A percentile compares a stretch with the other conserved stretches of the same genome.
These are phyloP conservation scores for Fusarium sp. DNA, from an alignment of 2,329 filamentous ascomycete genomes.

Conservation along the genomic window DNA sequence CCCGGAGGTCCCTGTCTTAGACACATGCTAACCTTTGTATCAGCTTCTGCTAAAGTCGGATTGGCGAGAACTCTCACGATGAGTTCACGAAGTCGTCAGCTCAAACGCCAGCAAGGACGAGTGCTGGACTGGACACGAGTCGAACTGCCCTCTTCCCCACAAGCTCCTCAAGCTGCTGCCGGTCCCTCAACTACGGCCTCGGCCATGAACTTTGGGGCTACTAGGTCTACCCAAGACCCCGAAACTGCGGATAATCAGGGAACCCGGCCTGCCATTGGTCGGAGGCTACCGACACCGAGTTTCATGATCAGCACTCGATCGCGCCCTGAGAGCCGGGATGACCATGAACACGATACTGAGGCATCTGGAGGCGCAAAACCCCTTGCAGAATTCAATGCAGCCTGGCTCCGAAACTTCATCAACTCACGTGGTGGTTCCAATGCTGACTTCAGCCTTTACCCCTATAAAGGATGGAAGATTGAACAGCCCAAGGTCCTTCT, in stretches of 20 bases:
- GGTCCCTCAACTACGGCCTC: background rate
- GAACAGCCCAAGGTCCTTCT: constrained; percentile 55
- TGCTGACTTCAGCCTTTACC: constrained; percentile 26
- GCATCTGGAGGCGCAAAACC: background rate
- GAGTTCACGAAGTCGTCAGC: background rate
- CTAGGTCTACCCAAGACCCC: background rate
- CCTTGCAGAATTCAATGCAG: background rate
- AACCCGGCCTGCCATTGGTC: background rate
- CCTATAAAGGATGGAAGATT: constrained; percentile 56
- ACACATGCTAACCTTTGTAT: constrained; percentile 1
- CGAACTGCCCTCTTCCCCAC: background rate
- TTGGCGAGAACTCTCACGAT: constrained; percentile 20
- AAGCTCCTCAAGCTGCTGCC: background rate
- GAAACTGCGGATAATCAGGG: background rate
- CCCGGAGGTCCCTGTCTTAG: background rate
- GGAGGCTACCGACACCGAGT: constrained; percentile 13
- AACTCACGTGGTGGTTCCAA: background rate
- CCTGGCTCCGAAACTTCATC: constrained; percentile 14
- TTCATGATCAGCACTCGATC: constrained; percentile 35
- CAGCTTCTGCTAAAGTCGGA: constrained; percentile 3
- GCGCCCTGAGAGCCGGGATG: background rate
- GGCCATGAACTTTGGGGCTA: background rate
- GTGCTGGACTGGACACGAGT: background rate
- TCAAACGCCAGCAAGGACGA: background rate
- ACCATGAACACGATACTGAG: background rate